Conservation (phyloP, 2,329 filamentous ascomycete species). For the Fusarium sp. region DNA sequence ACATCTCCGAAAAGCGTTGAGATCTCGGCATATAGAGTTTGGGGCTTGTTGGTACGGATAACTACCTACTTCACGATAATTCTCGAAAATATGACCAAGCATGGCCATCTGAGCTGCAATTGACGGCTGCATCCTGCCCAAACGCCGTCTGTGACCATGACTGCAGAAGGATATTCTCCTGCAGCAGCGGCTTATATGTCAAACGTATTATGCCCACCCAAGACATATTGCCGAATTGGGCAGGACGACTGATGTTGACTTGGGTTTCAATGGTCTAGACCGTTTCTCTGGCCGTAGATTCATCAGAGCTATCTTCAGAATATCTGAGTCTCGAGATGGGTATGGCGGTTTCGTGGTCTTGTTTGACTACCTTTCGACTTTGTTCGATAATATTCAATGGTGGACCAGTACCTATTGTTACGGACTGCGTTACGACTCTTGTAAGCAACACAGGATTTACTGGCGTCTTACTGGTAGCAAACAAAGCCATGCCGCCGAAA, state of each 20-base stretch:
- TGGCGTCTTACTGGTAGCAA: conserved; percentile 23
- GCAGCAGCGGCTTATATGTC: conserved; percentile 39
- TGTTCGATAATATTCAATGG: not conserved
- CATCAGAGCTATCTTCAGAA: conserved; percentile 12
- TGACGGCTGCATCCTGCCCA: conserved; percentile 16
- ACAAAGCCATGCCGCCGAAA: conserved; percentile 31
- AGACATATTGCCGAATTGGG: conserved; percentile 34
- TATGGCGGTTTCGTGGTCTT: not conserved
- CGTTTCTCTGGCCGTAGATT: not conserved
- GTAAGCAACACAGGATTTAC: conserved; percentile 6
- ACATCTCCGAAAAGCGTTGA: not conserved
- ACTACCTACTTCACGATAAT: not conserved
- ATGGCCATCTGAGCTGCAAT: not conserved
- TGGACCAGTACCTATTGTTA: not conserved
- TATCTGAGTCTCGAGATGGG: not conserved
- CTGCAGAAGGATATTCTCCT: conserved; percentile 30
- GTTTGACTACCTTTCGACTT: not conserved
- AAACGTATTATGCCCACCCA: conserved; percentile 19
- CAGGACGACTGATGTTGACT: conserved; percentile 34
- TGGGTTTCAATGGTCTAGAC: conserved; percentile 39
- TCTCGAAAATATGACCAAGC: not conserved
- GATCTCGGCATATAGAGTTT: not conserved
- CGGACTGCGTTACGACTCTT: conserved; percentile 7
- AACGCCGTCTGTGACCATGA: conserved; percentile 35
- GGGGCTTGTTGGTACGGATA: not conserved